Evolutionary conservation across 2,329 filamentous ascomycete genomes (phyloP), one percentile per base, ranked within the genome.

Genomic region (Fusarium sarcochroum): DNA sequence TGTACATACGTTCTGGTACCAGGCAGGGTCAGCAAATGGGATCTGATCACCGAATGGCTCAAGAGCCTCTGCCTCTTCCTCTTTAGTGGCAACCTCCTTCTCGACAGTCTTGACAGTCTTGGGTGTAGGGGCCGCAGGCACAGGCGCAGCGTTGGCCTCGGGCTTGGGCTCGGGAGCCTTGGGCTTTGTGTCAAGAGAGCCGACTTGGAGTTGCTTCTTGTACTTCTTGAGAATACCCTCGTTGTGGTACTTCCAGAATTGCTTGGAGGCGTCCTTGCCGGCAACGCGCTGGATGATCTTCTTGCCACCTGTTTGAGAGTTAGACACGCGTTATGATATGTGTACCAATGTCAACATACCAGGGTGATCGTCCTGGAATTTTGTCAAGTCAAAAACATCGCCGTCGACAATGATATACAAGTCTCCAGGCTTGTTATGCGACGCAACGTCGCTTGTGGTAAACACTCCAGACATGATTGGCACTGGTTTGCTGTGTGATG

Each of bases 321-420:
- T 42, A 73, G 58, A 51, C 45, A 42, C 23, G 53, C 38, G 50
- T 58, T 51, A 53, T 17, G 6, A 25, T 23, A 18, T 13, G 20
- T n/a, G 34, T 15, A 23, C 45, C 14, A 17, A 18, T 42, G 13
- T 44, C 17, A 21, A 74, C 82, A 83, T 84, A 88, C 93, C 93
- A 78, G 92, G 93, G 79, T 95, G 92, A 70, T 94, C 91, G 63
- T 94, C 90, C 79, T 93, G 91, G 79, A 95, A 95, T 76, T 90
- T 94, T 73, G 94, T 97, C 75, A 98, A 79, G 78, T 99, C 95
- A 81, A 97, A 98, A 72, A 98, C 95, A 80, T 98, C 95, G 75
- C 94, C 92, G 72, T 98, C 95, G 71, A 98, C 90, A 70, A 97
- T 89, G 76, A 98, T 93, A 89, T 90, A 98, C 65, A 98, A 86